Base-by-base conservation (phyloP, 2,329 filamentous ascomycete genomes). In the Colletotrichum gloeosporioides region DNA sequence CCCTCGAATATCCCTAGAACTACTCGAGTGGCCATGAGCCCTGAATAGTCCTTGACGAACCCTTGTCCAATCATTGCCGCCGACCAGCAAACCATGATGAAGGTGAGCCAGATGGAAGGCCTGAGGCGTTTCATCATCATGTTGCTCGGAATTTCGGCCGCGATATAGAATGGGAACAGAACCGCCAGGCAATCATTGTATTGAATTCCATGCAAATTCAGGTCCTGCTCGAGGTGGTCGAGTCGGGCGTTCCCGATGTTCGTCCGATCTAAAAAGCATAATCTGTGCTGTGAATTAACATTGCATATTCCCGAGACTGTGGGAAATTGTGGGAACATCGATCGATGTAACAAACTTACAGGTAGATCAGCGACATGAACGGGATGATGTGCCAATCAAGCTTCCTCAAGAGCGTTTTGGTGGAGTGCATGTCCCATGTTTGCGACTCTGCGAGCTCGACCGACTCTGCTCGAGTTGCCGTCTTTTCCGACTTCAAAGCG, bases 351-450 rank as follows among this genome's bases (percentile, higher is more conserved):
- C 44, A 8, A 64, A 78, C 83, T 75, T 74, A 85, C 82, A 91
- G 82, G 78, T 91, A 91, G 29, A 91, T 85, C 5, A 91, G 78
- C 5, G 89, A 86, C 75, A 91, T 86, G 80, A 91, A 89, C 3
- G 90, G 90, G 49, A 92, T 88, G 34, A 92, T 85, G 77, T 85
- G 83, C 84, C 86, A 84, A 80, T 90, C 87, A 77, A 89, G 81
- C 82, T 88, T 88, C 79, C 87, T 83, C 68, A 90, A 78, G 1
- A 90, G 84, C 73, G 82, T 86, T 78, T 86, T 88, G 22, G 87
- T 75, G 10, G 73, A 62, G n/a, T 27, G 31, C 16, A 27, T 31
- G 22, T 75, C 73, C 16, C 65, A 75, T 88, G 44, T 27, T 32
- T 75, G 71, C 32, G 71, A 69, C 29, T 77, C 71, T 3, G 61